Conservation (phyloP, 768 basidiomycete genomes). For the Cyclocybe cylindracea region DNA sequence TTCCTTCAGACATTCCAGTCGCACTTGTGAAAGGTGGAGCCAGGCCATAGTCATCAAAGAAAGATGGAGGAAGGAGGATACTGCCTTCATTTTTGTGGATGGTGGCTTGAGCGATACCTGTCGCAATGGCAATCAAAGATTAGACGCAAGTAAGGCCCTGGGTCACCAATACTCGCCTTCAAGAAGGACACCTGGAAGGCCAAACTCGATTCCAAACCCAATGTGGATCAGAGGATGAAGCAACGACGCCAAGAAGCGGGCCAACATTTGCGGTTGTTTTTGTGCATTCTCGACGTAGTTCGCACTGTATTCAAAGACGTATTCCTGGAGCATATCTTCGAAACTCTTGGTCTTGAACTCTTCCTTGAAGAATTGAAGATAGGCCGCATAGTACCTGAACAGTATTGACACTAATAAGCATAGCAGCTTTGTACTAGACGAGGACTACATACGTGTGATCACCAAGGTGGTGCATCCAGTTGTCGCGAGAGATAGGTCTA, state of each 20-base stretch:
- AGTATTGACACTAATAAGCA: too few relatives aligned
- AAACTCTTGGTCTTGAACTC: conserved; percentile 2
- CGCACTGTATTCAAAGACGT: conserved; percentile 6
- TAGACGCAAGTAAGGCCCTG: background rate
- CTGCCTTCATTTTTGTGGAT: conserved; percentile 1
- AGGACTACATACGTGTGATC: too few relatives aligned
- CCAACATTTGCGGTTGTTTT: conserved; percentile 10
- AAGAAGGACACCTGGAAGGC: conserved; percentile 12
- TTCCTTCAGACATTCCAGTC: background rate
- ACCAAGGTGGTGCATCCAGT: too few relatives aligned
- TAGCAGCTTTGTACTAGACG: too few relatives aligned
- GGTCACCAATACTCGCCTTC: conserved; percentile 5
- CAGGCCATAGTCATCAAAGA: conserved; percentile 2
- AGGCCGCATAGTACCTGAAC: conserved; percentile 7
- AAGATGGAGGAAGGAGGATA: background rate
- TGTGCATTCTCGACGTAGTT: conserved; percentile 3
- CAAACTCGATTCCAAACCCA: conserved; percentile 15
- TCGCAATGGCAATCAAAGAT: background rate
- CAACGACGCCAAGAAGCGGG: conserved; percentile 8
- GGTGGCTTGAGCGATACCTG: conserved; percentile 9
- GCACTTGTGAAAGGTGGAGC: background rate
- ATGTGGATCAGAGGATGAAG: conserved; percentile 14
- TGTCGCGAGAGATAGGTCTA: too few relatives aligned
- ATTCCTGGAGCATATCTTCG: conserved; percentile 7
- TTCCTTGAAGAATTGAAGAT: conserved; percentile 11